Evolutionary conservation across 2,329 filamentous ascomycete genomes (phyloP).

Genomic region (Fusarium buharicum): DNA sequence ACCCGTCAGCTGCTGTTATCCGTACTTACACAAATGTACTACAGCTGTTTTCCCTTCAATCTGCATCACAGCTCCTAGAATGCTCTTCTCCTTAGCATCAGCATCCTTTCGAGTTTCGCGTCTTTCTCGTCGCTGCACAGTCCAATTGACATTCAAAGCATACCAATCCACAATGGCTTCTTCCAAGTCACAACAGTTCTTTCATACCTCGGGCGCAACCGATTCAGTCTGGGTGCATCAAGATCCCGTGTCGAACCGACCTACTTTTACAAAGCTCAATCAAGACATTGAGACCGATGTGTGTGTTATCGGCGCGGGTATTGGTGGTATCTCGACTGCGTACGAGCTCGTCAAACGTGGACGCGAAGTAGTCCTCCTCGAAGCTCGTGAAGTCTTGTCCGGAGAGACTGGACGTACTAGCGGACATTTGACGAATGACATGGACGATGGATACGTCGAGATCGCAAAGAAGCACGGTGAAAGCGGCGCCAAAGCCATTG

Average conservation of each 20-base stretch:
- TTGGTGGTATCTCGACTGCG: constrained; percentile 28
- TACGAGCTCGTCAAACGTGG: constrained; percentile 59
- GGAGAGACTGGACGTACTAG: constrained; percentile 65
- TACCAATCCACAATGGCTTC: constrained; percentile 23
- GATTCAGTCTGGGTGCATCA: constrained; percentile 65
- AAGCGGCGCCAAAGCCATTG: constrained; percentile 58
- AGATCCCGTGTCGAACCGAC: constrained; percentile 53
- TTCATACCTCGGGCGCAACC: constrained; percentile 58
- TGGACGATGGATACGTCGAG: constrained; percentile 63
- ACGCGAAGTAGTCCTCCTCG: constrained; percentile 61
- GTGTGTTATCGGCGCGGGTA: constrained; percentile 31
- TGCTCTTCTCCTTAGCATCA: constrained; percentile 19
- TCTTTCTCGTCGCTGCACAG: constrained; percentile 4
- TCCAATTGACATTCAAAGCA: constrained; percentile 10
- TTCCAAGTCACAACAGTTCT: constrained; percentile 26
- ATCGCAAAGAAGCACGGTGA: constrained; percentile 64
- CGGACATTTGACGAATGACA: constrained; percentile 63
- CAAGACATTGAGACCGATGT: constrained; percentile 26
- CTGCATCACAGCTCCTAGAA: background rate
- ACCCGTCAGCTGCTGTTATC: background rate
- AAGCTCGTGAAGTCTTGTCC: constrained; percentile 64
- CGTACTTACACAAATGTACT: background rate
- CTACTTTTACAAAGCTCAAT: constrained; percentile 6
- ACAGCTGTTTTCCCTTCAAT: background rate
- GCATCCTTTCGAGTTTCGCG: constrained; percentile 8